Evolutionary conservation across 164 flowering plant genomes (phyloP).

Genomic region (Stephania yunnanensis): DNA sequence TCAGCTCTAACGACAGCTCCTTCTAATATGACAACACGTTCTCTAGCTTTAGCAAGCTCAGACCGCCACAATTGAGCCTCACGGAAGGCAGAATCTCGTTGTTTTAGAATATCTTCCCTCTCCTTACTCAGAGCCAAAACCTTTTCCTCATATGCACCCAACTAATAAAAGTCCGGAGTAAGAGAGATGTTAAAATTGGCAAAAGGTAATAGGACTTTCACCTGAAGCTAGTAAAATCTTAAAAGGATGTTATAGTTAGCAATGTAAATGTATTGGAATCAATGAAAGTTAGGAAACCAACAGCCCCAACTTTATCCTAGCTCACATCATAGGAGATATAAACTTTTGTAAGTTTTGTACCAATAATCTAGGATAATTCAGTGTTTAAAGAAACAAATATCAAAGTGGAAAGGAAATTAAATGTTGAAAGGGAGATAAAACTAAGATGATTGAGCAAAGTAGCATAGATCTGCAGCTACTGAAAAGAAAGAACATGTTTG

Average conservation of each 20-base stretch:
- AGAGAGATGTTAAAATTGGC: not conserved
- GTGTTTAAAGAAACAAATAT: not conserved
- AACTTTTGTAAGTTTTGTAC: not conserved
- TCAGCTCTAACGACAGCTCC: constrained; percentile 88
- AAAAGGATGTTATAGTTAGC: not conserved
- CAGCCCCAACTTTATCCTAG: not conserved
- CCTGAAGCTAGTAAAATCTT: not conserved
- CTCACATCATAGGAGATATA: not conserved
- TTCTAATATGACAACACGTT: constrained; percentile 76
- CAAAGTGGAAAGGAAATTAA: too few relatives aligned
- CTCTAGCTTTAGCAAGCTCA: constrained; percentile 97
- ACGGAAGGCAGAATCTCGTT: constrained; percentile 73
- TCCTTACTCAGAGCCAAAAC: constrained; percentile 45
- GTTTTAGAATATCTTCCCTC: constrained; percentile 64
- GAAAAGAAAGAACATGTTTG: too few relatives aligned
- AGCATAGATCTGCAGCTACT: too few relatives aligned
- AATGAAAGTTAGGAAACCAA: not conserved
- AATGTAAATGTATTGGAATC: too few relatives aligned
- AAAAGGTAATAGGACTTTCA: not conserved
- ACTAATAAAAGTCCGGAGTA: constrained; percentile 26
- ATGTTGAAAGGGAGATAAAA: too few relatives aligned
- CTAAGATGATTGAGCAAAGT: too few relatives aligned
- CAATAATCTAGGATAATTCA: not conserved
- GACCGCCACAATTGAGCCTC: constrained; percentile 95
- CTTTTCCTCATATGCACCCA: constrained; percentile 64